Percentiles rank a stretch among this genome's conserved stretches.
Evolutionary conservation across 2,329 filamentous ascomycete species (phyloP).

Genomic region (Aspergillus eucalypticola): DNA sequence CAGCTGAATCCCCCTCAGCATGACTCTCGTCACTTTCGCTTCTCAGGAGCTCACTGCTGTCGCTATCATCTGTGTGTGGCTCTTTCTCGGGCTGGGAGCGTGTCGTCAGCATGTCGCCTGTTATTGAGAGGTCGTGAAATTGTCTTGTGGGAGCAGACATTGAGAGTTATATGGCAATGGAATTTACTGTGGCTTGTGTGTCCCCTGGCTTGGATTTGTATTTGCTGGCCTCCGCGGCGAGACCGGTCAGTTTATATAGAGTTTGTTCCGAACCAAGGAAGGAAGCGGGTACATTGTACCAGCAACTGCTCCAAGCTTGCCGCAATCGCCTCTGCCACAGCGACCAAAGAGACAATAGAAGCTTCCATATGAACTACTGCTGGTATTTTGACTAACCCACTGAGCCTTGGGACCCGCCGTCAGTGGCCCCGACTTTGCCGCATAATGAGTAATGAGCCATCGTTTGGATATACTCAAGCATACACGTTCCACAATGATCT

Average conservation of each 20-base stretch:
- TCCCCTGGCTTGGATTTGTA: not conserved
- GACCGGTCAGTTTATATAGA: slow-evolving; percentile 29
- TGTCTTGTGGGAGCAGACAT: slow-evolving; percentile 45
- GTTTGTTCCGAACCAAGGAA: slow-evolving; percentile 39
- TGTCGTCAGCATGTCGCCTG: slow-evolving; percentile 34
- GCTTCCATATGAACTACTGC: not conserved
- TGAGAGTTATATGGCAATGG: not conserved
- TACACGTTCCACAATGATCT: not conserved
- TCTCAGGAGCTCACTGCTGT: slow-evolving; percentile 4
- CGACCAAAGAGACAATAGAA: not conserved
- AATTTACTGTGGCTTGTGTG: not conserved
- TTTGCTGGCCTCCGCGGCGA: slow-evolving; percentile 3
- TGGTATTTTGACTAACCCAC: slow-evolving; percentile 3
- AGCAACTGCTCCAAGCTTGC: slow-evolving; percentile 12
- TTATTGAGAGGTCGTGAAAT: slow-evolving; percentile 42
- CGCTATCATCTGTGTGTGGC: slow-evolving; percentile 19
- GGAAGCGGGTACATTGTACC: slow-evolving; percentile 34
- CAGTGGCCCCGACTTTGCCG: slow-evolving; percentile 9
- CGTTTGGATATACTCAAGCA: not conserved
- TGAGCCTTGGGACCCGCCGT: slow-evolving; percentile 6
- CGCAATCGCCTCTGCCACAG: slow-evolving; percentile 6
- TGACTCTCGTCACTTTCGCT: slow-evolving; percentile 19
- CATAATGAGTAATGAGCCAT: slow-evolving; percentile 9
- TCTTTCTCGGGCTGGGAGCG: slow-evolving; percentile 29
- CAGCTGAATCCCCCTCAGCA: slow-evolving; percentile 20